phyloP scores from a whole-genome alignment of 1,284 basidiomycete genomes.

The Austroboletus niveus region DNA sequence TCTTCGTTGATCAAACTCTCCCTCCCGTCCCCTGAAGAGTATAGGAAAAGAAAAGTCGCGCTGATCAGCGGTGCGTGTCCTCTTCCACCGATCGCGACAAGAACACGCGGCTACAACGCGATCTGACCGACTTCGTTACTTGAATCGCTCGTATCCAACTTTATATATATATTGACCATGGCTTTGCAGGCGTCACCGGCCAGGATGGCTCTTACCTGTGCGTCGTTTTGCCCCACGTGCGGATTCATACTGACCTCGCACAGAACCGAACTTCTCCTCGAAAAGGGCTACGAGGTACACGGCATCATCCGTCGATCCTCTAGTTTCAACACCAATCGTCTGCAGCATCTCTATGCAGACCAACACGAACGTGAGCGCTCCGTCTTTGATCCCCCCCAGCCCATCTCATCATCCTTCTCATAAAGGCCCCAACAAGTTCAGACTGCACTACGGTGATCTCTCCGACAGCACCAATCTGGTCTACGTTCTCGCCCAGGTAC shows the following conservation, averaged over 20 bases:
- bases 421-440: constrained; percentile 74
- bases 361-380: constrained; percentile 74
- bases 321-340: constrained; percentile 89
- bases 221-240: constrained; percentile 25
- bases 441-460: constrained; percentile 88
- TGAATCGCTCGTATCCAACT: not conserved
- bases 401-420: constrained; percentile 6
- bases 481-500: constrained; percentile 88
- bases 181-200: constrained; percentile 76
- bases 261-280: constrained; percentile 79
- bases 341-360: constrained; percentile 88
- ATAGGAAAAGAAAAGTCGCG: constrained; percentile 83
- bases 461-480: constrained; percentile 93
- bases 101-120: not conserved
- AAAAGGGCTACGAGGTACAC: constrained; percentile 89
- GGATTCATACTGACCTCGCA: constrained; percentile 12
- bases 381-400: not conserved
- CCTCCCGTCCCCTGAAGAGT: constrained; percentile 75
- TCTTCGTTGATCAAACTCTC: constrained; percentile 49
- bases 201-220: constrained; percentile 90
- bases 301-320: constrained; percentile 92
- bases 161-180: not conserved
- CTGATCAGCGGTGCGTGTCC: constrained; percentile 72
- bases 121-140: not conserved
- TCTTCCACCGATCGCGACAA: not conserved